Evolutionary conservation across 371 early-diverging fungal genomes (phyloP).

Genomic region (Parasitella parasitica): DNA sequence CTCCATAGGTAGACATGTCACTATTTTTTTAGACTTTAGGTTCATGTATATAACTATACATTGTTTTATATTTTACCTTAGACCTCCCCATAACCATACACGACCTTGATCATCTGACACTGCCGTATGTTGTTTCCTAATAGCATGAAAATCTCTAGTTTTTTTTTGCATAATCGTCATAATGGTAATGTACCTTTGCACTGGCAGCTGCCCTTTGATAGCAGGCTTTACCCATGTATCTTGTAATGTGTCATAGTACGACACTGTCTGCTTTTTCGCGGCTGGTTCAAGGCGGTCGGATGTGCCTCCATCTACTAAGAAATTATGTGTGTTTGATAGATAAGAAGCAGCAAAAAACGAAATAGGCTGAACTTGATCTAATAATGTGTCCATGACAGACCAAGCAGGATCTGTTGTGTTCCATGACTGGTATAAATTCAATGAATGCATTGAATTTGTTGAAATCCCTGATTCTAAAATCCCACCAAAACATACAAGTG

Average conservation of each 20-base stretch:
- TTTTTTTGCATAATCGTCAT: neutral
- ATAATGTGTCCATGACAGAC: conserved; percentile 6
- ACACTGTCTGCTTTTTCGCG: neutral
- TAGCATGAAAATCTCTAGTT: neutral
- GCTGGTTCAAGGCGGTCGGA: neutral
- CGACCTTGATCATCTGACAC: conserved; percentile 32
- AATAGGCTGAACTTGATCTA: conserved; percentile 2
- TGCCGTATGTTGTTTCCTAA: conserved; percentile 34
- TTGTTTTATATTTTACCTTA: conserved; percentile 21
- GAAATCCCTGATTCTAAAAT: conserved; percentile 8
- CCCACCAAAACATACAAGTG: conserved; percentile 35
- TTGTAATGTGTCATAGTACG: conserved; percentile 20
- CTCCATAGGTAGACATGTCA: conserved; percentile 15
- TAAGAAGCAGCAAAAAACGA: conserved; percentile 26
- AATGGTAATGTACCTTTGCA: conserved; percentile 8
- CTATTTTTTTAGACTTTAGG: conserved; percentile 4
- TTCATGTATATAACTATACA: no score
- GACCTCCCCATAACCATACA: conserved; percentile 45
- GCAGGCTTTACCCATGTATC: conserved; percentile 7
- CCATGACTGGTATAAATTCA: conserved; percentile 25
- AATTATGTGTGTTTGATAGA: conserved; percentile 13
- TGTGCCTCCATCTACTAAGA: conserved; percentile 32
- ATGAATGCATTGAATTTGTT: conserved; percentile 18
- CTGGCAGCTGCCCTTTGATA: neutral
- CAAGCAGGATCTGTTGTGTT: conserved; percentile 30